Base-by-base conservation (phyloP, 371 early-diverging fungal species). In the Apophysomyces variabilis region DNA sequence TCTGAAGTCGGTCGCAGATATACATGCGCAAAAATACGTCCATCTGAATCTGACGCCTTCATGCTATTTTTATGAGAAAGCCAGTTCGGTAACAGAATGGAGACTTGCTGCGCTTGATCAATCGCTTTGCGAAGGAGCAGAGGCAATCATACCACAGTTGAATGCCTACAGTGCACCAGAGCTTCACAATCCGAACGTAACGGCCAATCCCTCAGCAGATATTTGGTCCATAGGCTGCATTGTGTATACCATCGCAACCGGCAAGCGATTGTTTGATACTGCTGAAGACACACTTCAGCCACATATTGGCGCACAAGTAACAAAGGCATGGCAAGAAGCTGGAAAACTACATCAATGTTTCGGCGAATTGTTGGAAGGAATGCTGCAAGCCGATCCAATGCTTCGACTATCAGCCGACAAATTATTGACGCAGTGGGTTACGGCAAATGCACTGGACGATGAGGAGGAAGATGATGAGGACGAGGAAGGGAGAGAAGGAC, bases 141-240 rank as follows among this genome's bases (percentile, higher is more conserved):
- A 46, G 7, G 43, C 50, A 6, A 46, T 14, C 16, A 37, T 60
- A 18, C 26, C 44, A 9, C 21, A 14, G 5, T 38, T 63, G 32
- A 66, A 66, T 26, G 44, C 35, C 16, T 70, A 57, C 60, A 66
- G 64, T n/a, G 64, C 68, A 12, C 68, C 68, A 2, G 68, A 68
- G 38, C 12, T 68, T 18, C 57, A 62, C 9, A 35, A 39, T 18
- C 4, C 11, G 0, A 26, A 43, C 5, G 12, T 50, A 56, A 57
- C 54, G 1, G 56, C 58, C 32, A 41, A 46, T 9, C 54, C 60
- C n/a, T 57, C 60, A 11, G 38, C 56, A 6, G 70, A 70, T 64
- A 59, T 62, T 35, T 70, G 70, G 70, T 70, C 70, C 7, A 9
- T 62, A 3, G 70, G 70, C 9, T 66, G 63, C 56, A 39, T 70